These are phyloP conservation scores for Clavispora vitiphila DNA, from an alignment of 805 yeast species.

Conservation along the genomic window DNA sequence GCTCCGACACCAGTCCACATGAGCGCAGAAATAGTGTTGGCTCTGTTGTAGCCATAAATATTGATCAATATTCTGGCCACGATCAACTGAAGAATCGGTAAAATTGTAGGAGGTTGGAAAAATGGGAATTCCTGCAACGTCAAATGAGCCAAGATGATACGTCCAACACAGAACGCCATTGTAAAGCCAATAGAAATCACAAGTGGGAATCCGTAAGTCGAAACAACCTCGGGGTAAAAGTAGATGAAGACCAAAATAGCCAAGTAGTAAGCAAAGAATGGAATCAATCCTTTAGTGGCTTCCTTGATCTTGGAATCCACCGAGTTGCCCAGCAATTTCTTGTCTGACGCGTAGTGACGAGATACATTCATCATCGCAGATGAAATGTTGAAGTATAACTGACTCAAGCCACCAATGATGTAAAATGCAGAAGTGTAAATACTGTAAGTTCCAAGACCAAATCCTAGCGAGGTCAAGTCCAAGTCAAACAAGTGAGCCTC, in stretches of 20 bases:
- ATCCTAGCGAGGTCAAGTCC: conserved; percentile 32
- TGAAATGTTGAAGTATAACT: conserved; percentile 57
- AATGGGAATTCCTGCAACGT: conserved; percentile 75
- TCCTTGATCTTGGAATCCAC: conserved; percentile 29
- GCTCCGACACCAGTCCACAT: conserved; percentile 65
- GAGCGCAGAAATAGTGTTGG: conserved; percentile 44
- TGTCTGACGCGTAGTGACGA: conserved; percentile 34
- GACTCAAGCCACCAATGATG: conserved; percentile 47
- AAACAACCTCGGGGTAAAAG: conserved; percentile 49
- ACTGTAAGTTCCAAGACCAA: conserved; percentile 16
- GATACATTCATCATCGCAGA: conserved; percentile 63
- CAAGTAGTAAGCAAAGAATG: conserved; percentile 55
- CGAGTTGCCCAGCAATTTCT: conserved; percentile 19
- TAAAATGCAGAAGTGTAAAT: conserved; percentile 42
- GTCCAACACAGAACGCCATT: conserved; percentile 83
- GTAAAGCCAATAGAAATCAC: conserved; percentile 67
- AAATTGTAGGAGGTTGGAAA: conserved; percentile 61
- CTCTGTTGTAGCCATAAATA: conserved; percentile 35
- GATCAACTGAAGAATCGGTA: conserved; percentile 52
- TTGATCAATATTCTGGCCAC: conserved; percentile 29
- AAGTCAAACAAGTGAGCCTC: conserved; percentile 36
- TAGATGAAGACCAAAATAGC: conserved; percentile 44
- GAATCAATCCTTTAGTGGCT: conserved; percentile 53
- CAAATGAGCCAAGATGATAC: conserved; percentile 82
- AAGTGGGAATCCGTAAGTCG: conserved; percentile 47